A percentile compares a stretch with the other conserved stretches of the same genome.
Conservation (phyloP, 2,329 filamentous ascomycete species). For the Lojkania enalia region DNA sequence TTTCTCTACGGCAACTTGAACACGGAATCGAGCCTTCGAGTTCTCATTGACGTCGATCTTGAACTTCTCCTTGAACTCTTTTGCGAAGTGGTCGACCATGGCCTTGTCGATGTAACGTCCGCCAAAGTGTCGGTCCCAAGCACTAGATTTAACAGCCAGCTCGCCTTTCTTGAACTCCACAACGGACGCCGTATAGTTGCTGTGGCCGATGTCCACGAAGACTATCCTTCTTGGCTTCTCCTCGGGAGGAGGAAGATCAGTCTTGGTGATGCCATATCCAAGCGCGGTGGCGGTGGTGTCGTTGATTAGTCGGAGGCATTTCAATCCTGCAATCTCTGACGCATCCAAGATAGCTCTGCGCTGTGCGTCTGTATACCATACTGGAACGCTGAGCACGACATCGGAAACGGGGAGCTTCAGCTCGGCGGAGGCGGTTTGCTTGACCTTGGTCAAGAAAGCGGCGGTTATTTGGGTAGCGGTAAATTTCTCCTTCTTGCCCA, state of each 20-base stretch:
- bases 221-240: slow-evolving; percentile 89
- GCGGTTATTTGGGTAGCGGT: slow-evolving; percentile 89
- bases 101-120: slow-evolving; percentile 97
- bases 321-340: slow-evolving; percentile 89
- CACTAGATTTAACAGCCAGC: slow-evolving; percentile 87
- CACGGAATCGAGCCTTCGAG: slow-evolving; percentile 84
- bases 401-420: slow-evolving; percentile 90
- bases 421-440: slow-evolving; percentile 82
- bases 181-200: slow-evolving; percentile 90
- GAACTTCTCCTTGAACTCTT: slow-evolving; percentile 97
- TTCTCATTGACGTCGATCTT: slow-evolving; percentile 94
- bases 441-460: slow-evolving; percentile 96
- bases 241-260: slow-evolving; percentile 83
- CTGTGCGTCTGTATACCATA: slow-evolving; percentile 97
- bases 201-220: slow-evolving; percentile 95
- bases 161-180: slow-evolving; percentile 98
- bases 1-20: slow-evolving; percentile 89
- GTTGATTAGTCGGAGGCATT: slow-evolving; percentile 92
- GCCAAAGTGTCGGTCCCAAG: slow-evolving; percentile 94
- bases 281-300: slow-evolving; percentile 96
- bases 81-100: slow-evolving; percentile 89
- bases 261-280: slow-evolving; percentile 97
- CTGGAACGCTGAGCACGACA: slow-evolving; percentile 89
- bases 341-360: slow-evolving; percentile 87
- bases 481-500: slow-evolving; percentile 94